These are phyloP conservation scores for Parsonsia alboflavescens DNA, from an alignment of 257 asterid species.

Conservation along the genomic window DNA sequence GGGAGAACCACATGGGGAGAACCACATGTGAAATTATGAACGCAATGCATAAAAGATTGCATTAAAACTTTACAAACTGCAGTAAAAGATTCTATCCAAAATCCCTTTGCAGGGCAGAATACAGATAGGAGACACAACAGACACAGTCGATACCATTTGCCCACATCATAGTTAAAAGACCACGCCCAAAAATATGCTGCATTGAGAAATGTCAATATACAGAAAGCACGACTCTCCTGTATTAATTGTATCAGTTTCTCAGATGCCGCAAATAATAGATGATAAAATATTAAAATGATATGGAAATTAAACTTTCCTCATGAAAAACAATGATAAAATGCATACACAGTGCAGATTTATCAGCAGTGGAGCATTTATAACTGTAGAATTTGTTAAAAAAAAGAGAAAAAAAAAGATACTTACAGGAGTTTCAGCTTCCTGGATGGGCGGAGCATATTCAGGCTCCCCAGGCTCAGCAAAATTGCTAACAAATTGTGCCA, in stretches of 20 bases:
- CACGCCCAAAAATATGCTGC: not conserved
- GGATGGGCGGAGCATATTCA: constrained; percentile 79
- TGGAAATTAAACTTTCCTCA: not conserved
- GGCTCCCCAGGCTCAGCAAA: constrained; percentile 90
- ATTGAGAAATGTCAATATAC: not conserved
- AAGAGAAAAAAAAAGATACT: constrained; percentile 17
- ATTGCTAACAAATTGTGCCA: constrained; percentile 64
- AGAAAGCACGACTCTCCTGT: not conserved
- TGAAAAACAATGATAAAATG: not conserved
- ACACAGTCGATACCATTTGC: not conserved
- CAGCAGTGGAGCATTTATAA: not conserved
- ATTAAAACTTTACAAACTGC: not conserved
- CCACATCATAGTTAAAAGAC: not conserved
- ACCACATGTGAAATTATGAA: not conserved
- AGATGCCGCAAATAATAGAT: not conserved
- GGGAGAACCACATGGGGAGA: not conserved
- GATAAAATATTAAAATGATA: not conserved
- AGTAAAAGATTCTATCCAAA: not conserved
- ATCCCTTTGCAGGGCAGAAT: not conserved
- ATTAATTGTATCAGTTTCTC: not conserved
- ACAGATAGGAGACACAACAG: not conserved
- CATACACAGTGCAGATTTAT: not conserved
- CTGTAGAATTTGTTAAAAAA: not conserved
- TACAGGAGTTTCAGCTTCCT: constrained; percentile 88
- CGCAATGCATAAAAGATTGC: not conserved